A percentile compares a stretch with the other conserved stretches of the same genome.
Evolutionary conservation across 2,329 filamentous ascomycete species (phyloP).

Genomic region (Fusarium albosuccineum): DNA sequence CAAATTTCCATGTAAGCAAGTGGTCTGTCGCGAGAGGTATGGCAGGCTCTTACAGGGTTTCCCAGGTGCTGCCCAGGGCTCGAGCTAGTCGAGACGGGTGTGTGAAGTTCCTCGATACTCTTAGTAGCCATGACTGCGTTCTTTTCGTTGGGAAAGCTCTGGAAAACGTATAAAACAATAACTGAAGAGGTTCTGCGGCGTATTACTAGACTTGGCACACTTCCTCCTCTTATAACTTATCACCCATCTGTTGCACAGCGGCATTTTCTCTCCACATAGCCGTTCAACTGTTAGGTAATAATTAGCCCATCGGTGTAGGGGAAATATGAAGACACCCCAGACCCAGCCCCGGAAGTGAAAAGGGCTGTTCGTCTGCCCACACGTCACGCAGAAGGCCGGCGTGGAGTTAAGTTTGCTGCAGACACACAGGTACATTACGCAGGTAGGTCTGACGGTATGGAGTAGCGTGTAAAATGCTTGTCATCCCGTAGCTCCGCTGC

Average conservation of each 20-base stretch:
- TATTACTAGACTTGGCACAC: constrained; percentile 14
- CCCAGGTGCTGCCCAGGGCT: constrained; percentile 10
- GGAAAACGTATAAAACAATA: neutral
- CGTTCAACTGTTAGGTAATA: constrained; percentile 30
- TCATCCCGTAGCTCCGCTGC: neutral
- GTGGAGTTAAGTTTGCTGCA: neutral
- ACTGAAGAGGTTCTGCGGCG: neutral
- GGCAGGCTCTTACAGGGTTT: constrained; percentile 22
- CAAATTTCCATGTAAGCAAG: neutral
- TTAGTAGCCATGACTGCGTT: constrained; percentile 23
- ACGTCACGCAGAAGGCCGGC: neutral
- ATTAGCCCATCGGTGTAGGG: constrained; percentile 16
- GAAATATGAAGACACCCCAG: constrained; percentile 17
- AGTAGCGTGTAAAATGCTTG: neutral
- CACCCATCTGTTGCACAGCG: neutral
- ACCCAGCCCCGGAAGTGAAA: neutral
- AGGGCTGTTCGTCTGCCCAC: neutral
- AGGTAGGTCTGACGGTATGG: too few relatives aligned
- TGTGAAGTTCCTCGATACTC: constrained; percentile 23
- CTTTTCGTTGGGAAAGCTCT: neutral
- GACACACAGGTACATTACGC: neutral
- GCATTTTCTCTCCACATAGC: constrained; percentile 1
- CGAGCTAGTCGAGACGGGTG: constrained; percentile 1
- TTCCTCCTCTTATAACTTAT: constrained; percentile 16
- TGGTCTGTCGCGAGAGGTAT: too few relatives aligned